These are phyloP conservation scores for Theileria parva DNA, from an alignment of 169 alveolate species.

Conservation along the genomic window DNA sequence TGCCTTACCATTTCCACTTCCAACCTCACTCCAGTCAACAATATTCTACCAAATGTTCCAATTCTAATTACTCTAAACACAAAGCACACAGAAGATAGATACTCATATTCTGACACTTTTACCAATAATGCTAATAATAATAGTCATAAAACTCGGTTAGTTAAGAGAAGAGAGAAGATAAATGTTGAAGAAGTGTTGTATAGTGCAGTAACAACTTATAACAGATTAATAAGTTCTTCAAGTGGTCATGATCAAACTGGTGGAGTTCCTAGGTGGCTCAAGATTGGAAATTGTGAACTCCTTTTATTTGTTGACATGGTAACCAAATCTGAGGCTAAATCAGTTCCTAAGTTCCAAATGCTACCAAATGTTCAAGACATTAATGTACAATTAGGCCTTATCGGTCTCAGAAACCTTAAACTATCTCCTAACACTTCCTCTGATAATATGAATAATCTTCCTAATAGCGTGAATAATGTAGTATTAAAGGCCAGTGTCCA, in stretches of 20 bases:
- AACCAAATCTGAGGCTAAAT: slow-evolving; percentile 75
- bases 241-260: slow-evolving; percentile 52
- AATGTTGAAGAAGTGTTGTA: slow-evolving; percentile 24
- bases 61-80: slow-evolving; percentile 29
- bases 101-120: neutral
- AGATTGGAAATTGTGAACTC: slow-evolving; percentile 81
- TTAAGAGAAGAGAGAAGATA: slow-evolving; percentile 54
- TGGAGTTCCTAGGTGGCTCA: slow-evolving; percentile 83
- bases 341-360: slow-evolving; percentile 83
- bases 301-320: slow-evolving; percentile 81
- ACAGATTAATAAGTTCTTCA: slow-evolving; percentile 54
- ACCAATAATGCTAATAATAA: neutral
- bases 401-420: slow-evolving; percentile 76
- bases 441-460: slow-evolving; percentile 35
- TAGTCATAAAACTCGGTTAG: neutral
- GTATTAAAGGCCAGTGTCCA: slow-evolving; percentile 27
- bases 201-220: slow-evolving; percentile 48
- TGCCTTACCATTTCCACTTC: slow-evolving; percentile 39
- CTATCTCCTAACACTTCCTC: neutral
- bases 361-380: slow-evolving; percentile 79
- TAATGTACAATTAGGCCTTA: slow-evolving; percentile 69
- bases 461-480: slow-evolving; percentile 11
- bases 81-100: neutral
- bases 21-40: slow-evolving; percentile 33
- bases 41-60: slow-evolving; percentile 46